Base-by-base conservation (phyloP, 345 rosid species). In the Dimocarpus longan region DNA sequence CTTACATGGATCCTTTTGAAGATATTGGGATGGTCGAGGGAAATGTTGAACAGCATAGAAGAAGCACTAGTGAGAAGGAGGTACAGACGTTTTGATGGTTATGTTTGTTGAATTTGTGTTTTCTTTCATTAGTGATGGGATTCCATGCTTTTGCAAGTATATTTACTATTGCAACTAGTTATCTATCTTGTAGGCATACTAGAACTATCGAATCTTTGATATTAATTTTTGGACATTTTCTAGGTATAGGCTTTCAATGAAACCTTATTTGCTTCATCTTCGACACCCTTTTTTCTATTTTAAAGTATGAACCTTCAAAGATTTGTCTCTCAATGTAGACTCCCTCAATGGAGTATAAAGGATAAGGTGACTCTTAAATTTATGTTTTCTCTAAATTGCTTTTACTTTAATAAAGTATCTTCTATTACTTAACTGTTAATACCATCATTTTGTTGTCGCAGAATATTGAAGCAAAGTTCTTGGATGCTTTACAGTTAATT, bases 51-150 rank as follows among this genome's bases (percentile, higher is more conserved):
- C 82, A 79, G 82, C 98, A 92, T 77, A 88, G 99, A 85, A 89
- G 94, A 85, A 95, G 99, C 74, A 98, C 97, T 43, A 80, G 71
- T 66, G 98, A 95, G 83, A 88, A 93, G 78, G 95, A 95, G 95
- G 98, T 93, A 83, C 42, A 66, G 28, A 48, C 26, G 9, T 76
- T 26, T 71, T 73, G 11, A n/a, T 52, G 67, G 48, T 50, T 73
- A 64, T 66, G 26, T 39, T 8, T 50, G 76, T 75, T 40, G 64
- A 32, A 77, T 71, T 57, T 57, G 50, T 21, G 42, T 48, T 44
- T 18, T 64, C 21, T 8, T 46, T 28, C 57, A 13, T 26, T 52
- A 48, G 13, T 73, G n/a, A 59, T n/a, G n/a, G n/a, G n/a, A n/a
- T n/a, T n/a, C n/a, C n/a, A n/a, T n/a, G n/a, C n/a, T n/a, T n/a